Evolutionary conservation across 768 basidiomycete genomes (phyloP), one percentile per base, ranked within the genome.

Genomic region (Infundibulicybe gibba): DNA sequence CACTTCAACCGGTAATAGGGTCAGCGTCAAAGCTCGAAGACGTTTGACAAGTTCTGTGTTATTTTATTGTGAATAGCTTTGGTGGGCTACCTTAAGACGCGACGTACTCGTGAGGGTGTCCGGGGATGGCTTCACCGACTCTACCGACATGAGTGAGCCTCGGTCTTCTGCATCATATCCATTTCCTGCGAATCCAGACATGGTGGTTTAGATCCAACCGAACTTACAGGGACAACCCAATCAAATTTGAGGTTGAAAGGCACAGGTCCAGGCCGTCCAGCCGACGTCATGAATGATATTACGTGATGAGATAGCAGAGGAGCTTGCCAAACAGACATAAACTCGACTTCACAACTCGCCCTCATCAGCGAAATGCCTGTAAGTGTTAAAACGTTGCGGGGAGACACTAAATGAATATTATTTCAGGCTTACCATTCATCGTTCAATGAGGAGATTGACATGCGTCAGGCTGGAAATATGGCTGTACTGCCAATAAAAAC

Each of bases 371-470:
- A 25, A 25, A 82, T 82, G 80, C 80, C 81, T 34, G 80, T 81
- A 59, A 67, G 80, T 72, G 15, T 32, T 37, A 34, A 34, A 11
- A 19, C 17, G 39, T 40, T 25, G 21, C 17, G 21, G 32, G 25
- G 12, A 9, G 15, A 40, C n/a, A 41, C 20, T 17, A 8, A 41
- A 33, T 54, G 17, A 51, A 25, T 3, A 31, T 19, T 9, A 4
- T 32, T 16, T 35, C 48, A 98, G 97, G 95, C 95, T 16, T 99
- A 99, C 63, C 95, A 99, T 66, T 97, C 97, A 3, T 72, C 90
- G 4, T 81, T 94, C 64, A 97, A 97, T 68, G 91, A 93, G 51
- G 80, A 83, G 37, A 76, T 80, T 31, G 89, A 95, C 62, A 76
- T 81, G 16, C 78, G 87, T 49, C 84, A 85, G 61, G 85, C 94